Conservation (phyloP, 129 eudicot genomes). For the Logfia minima region DNA sequence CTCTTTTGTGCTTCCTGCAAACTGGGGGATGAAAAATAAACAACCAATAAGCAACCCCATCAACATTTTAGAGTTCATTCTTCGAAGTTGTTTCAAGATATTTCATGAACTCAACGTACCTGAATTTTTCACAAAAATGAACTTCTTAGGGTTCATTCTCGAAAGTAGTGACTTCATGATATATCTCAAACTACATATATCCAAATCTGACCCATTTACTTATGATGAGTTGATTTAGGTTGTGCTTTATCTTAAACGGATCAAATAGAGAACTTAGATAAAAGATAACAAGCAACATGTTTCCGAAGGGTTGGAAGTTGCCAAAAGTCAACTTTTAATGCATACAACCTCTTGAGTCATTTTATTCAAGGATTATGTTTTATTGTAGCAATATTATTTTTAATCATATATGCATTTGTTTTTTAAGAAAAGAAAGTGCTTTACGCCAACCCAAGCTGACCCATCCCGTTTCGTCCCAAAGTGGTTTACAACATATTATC, state of each 20-base stretch:
- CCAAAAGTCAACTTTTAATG: background rate
- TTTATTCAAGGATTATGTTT: no score
- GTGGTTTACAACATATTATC: background rate
- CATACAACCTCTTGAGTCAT: no score
- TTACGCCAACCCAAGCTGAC: background rate
- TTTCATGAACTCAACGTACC: no score
- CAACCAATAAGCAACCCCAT: background rate
- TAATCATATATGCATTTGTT: background rate
- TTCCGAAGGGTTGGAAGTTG: background rate
- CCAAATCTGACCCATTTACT: background rate
- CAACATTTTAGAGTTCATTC: background rate
- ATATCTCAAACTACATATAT: background rate
- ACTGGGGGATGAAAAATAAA: constrained; percentile 29
- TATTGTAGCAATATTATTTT: background rate
- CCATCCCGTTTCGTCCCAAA: background rate
- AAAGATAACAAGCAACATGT: background rate
- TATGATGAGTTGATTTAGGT: background rate
- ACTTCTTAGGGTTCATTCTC: background rate
- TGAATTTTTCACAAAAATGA: background rate
- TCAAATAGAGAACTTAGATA: background rate
- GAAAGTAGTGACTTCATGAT: background rate
- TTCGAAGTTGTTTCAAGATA: background rate
- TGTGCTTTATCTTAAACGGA: background rate
- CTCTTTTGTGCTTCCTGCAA: constrained; percentile 85
- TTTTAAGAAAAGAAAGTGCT: background rate